A percentile compares a stretch with the other conserved stretches of the same genome.
These are phyloP conservation scores for Termitomyces sp. DNA, from an alignment of 768 basidiomycete species.

Conservation along the genomic window DNA sequence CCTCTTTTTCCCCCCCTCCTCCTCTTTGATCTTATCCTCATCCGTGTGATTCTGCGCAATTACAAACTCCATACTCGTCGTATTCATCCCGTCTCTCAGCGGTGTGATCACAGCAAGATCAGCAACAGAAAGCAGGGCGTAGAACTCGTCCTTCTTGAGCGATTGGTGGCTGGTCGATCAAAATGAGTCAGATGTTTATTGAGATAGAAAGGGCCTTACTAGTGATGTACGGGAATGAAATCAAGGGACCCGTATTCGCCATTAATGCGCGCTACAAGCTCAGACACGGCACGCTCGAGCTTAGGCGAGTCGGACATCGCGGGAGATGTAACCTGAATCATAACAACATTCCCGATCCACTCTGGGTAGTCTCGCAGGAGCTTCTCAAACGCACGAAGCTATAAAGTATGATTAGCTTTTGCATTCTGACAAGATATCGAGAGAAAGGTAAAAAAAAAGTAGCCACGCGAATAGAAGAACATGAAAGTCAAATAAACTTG, in stretches of 20 bases:
- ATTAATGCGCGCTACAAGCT: constrained; percentile 93
- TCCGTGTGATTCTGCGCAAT: constrained; percentile 82
- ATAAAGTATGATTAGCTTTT: neutral
- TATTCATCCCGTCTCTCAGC: constrained; percentile 98
- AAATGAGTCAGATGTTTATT: neutral
- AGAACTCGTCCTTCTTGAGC: constrained; percentile 97
- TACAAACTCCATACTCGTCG: constrained; percentile 96
- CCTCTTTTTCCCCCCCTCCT: neutral
- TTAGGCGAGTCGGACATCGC: constrained; percentile 90
- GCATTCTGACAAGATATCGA: neutral
- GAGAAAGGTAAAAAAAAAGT: neutral
- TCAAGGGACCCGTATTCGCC: constrained; percentile 92
- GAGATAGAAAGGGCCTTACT: constrained; percentile 52
- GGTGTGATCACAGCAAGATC: constrained; percentile 96
- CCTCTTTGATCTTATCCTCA: neutral
- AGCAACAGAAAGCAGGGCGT: constrained; percentile 88
- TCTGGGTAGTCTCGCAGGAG: constrained; percentile 91
- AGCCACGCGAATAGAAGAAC: neutral
- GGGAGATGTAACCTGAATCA: constrained; percentile 93
- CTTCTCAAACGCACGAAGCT: constrained; percentile 95
- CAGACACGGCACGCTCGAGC: constrained; percentile 89
- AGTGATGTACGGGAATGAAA: constrained; percentile 97
- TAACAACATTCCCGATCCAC: constrained; percentile 88
- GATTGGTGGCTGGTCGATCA: constrained; percentile 75
- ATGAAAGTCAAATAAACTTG: no score